Conservation (phyloP, 768 basidiomycete genomes). For the Sarcodon sp. region DNA sequence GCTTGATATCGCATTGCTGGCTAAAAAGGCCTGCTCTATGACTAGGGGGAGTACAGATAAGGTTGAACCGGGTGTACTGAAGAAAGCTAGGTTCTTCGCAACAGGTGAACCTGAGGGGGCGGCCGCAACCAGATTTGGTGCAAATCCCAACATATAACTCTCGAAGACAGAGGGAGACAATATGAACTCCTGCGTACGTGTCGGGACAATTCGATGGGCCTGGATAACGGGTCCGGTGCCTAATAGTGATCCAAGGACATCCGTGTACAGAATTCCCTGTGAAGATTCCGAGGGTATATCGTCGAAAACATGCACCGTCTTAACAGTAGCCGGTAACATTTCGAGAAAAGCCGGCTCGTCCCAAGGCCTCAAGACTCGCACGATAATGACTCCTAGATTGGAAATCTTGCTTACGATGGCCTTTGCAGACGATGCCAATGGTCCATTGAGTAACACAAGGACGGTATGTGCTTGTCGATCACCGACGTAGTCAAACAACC, state of each 20-base stretch:
- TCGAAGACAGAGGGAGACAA: slow-evolving; percentile 29
- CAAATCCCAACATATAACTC: slow-evolving; percentile 20
- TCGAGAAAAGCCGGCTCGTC: slow-evolving; percentile 46
- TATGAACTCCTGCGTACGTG: slow-evolving; percentile 39
- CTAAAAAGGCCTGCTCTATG: slow-evolving; percentile 45
- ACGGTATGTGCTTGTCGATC: slow-evolving; percentile 48
- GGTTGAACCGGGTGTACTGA: slow-evolving; percentile 44
- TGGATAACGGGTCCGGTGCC: slow-evolving; percentile 27
- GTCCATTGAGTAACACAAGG: slow-evolving; percentile 65
- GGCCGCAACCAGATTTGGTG: slow-evolving; percentile 13
- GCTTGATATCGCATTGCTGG: slow-evolving; percentile 32
- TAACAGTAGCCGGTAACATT: slow-evolving; percentile 45
- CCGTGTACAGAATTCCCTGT: slow-evolving; percentile 57
- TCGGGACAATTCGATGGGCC: slow-evolving; percentile 45
- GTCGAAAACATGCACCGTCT: slow-evolving; percentile 59
- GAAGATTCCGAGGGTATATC: slow-evolving; percentile 55
- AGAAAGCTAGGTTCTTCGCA: slow-evolving; percentile 42
- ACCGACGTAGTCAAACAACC: slow-evolving; percentile 69
- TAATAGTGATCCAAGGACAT: slow-evolving; percentile 53
- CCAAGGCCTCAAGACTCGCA: slow-evolving; percentile 83
- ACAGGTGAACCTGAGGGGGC: slow-evolving; percentile 13
- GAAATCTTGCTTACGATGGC: slow-evolving; percentile 27
- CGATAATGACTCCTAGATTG: slow-evolving; percentile 54
- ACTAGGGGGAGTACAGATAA: slow-evolving; percentile 34
- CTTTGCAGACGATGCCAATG: slow-evolving; percentile 54